These are phyloP conservation scores for Elsinoe australis DNA, from an alignment of 2,329 filamentous ascomycete species.

Conservation along the genomic window DNA sequence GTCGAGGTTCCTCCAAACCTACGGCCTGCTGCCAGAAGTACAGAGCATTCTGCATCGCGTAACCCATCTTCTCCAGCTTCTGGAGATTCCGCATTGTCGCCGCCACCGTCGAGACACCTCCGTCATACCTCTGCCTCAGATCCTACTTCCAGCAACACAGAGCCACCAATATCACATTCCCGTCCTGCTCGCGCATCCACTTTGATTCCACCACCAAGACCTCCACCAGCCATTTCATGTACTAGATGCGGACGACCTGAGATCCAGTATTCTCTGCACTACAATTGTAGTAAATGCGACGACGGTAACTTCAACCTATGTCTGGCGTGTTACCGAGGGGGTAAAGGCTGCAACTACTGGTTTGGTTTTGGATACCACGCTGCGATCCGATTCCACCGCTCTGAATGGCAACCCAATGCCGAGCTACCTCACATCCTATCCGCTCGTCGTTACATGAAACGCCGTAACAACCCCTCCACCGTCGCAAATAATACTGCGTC, in stretches of 20 bases:
- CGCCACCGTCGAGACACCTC: slow-evolving; percentile 2
- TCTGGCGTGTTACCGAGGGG: slow-evolving; percentile 66
- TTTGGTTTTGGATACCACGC: slow-evolving; percentile 76
- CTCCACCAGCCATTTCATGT: slow-evolving; percentile 67
- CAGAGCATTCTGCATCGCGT: too few relatives aligned
- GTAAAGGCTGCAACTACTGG: slow-evolving; percentile 76
- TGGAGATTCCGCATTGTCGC: background rate
- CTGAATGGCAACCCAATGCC: slow-evolving; percentile 34
- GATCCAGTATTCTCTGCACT: slow-evolving; percentile 81
- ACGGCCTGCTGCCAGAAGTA: too few relatives aligned
- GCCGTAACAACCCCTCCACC: slow-evolving; percentile 18
- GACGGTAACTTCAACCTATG: slow-evolving; percentile 72
- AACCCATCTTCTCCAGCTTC: background rate
- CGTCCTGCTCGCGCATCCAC: slow-evolving; percentile 4
- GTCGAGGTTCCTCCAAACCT: too few relatives aligned
- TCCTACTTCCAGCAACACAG: slow-evolving; percentile 2
- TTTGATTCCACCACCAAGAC: background rate
- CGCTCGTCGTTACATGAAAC: slow-evolving; percentile 38
- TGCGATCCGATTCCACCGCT: slow-evolving; percentile 38
- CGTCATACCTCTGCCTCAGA: slow-evolving; percentile 14
- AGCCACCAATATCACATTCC: background rate
- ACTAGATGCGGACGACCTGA: slow-evolving; percentile 60
- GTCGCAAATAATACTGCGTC: background rate
- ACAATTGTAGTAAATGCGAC: slow-evolving; percentile 66
- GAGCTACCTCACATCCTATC: slow-evolving; percentile 48